Conservation (phyloP, 2,329 filamentous ascomycete genomes). For the Fusarium pilosicola region DNA sequence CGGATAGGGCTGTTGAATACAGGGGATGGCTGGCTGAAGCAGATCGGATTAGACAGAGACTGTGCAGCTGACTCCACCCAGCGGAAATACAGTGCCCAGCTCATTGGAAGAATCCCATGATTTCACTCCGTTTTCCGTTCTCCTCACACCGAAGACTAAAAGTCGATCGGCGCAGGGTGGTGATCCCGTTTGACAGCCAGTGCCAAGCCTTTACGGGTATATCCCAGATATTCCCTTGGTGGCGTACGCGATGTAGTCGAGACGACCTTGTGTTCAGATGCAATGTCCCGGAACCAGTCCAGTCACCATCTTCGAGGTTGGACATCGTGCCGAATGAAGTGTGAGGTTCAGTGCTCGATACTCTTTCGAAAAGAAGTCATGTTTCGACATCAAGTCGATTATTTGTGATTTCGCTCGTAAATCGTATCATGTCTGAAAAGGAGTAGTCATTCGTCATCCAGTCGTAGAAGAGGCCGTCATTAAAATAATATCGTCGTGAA, state of each 20-base stretch:
- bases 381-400: conserved; percentile 49
- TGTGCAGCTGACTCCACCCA: conserved; percentile 45
- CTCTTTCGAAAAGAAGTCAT: conserved; percentile 44
- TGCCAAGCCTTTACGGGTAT: conserved; percentile 52
- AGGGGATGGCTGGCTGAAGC: conserved; percentile 21
- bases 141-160: neutral
- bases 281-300: conserved; percentile 45
- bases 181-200: conserved; percentile 57
- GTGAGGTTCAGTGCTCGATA: conserved; percentile 41
- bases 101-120: conserved; percentile 44
- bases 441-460: conserved; percentile 51
- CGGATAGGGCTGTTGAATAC: conserved; percentile 1
- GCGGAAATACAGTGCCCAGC: conserved; percentile 47
- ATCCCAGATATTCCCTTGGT: conserved; percentile 53
- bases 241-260: conserved; percentile 50
- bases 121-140: conserved; percentile 45
- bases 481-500: conserved; percentile 53
- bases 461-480: conserved; percentile 57
- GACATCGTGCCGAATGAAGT: conserved; percentile 47
- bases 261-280: conserved; percentile 44
- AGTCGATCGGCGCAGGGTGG: conserved; percentile 31
- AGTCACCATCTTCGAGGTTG: conserved; percentile 27
- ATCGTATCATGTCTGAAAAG: conserved; percentile 47
- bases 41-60: conserved; percentile 40
- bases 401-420: conserved; percentile 45